Evolutionary conservation across 108 stramenopile species (phyloP).

Genomic region (Schizochytrium sp.): DNA sequence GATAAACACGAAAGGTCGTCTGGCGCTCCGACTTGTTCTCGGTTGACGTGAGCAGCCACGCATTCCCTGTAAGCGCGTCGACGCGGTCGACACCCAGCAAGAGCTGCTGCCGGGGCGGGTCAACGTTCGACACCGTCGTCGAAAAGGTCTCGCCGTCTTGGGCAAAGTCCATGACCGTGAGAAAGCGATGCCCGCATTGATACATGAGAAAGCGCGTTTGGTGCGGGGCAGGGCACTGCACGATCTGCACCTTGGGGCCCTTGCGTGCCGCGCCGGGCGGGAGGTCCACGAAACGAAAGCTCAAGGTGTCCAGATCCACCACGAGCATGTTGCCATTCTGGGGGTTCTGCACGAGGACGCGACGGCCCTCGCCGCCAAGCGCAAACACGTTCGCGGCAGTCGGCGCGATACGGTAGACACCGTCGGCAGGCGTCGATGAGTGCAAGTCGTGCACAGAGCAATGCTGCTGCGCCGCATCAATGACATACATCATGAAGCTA

Average conservation of each 20-base stretch:
- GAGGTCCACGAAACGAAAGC: not conserved
- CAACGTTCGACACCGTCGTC: not conserved
- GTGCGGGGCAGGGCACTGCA: not conserved
- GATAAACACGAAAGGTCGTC: not conserved
- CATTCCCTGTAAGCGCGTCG: not conserved
- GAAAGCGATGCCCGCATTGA: not conserved
- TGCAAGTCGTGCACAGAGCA: not conserved
- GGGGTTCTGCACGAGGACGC: not conserved
- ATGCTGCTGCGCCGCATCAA: not conserved
- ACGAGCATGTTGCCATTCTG: constrained; percentile 1
- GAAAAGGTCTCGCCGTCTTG: not conserved
- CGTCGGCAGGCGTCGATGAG: not conserved
- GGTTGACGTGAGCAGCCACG: not conserved
- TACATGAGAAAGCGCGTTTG: not conserved
- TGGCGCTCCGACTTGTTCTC: not conserved
- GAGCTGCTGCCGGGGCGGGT: constrained; percentile 8
- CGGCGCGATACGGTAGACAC: not conserved
- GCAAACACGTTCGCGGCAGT: not conserved
- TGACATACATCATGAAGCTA: not conserved
- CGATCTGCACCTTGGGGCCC: not conserved
- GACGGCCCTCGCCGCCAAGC: not conserved
- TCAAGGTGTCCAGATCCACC: not conserved
- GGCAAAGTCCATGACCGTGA: not conserved
- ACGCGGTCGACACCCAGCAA: not conserved
- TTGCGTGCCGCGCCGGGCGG: not conserved